Evolutionary conservation across 2,329 filamentous ascomycete species (phyloP), one percentile per base, ranked within the genome.

Genomic region (Talaromyces piceae): DNA sequence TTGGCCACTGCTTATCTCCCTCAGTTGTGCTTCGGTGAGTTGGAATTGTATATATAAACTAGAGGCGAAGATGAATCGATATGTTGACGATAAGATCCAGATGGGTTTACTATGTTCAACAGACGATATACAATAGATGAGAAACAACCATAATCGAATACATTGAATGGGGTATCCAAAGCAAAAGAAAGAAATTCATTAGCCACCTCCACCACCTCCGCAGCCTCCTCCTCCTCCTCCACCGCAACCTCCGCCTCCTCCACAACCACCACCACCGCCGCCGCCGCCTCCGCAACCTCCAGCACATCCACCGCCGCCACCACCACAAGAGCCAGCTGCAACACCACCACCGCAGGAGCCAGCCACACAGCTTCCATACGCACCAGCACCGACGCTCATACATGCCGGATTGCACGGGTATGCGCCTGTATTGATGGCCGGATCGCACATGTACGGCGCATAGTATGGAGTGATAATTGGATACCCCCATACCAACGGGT

Each of bases 321-420:
- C 61, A 11, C 52, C 50, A 50, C 70, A 74, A 28, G 68, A 61
- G 18, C 67, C 71, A 13, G 71, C 70, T 54, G 73, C 75, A 8
- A 70, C 72, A 1, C 69, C 74, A 25, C 63, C 67, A 12, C 65
- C 66, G 52, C 68, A 69, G 1, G 68, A 68, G 5, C 78, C 76
- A 1, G 67, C 66, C 33, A 67, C 72, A 57, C 78, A 80, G 52
- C 73, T 74, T 0, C 77, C 77, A 23, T 59, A 57, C 16, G 62
- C 69, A 0, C 74, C 74, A 2, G 61, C 25, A 0, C 56, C 60
- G 5, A 69, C 56, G 53, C 63, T 70, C 66, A 74, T 73, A 55
- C 73, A 78, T 2, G 63, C 61, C 11, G 76, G 75, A 50, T 74
- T 72, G 13, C 62, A 61, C 3, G 70, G 61, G 56, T 77, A 78